These are phyloP conservation scores for Monilinia vaccinii-corymbosi DNA, from an alignment of 2,329 filamentous ascomycete genomes.

Conservation along the genomic window DNA sequence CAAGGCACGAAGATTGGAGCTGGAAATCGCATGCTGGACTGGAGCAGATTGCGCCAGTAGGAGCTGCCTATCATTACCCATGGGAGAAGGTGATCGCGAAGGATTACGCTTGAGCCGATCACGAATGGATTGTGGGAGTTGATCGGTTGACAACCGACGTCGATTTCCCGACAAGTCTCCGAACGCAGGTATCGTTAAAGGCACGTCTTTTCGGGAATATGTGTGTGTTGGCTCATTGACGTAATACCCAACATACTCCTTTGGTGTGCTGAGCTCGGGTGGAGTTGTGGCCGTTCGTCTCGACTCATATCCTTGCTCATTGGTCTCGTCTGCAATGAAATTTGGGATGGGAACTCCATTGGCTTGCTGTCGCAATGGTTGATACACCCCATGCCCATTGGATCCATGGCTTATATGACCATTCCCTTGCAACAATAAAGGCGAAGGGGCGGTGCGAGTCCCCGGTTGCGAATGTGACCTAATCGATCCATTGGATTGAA, in stretches of 20 bases:
- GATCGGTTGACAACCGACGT: conserved; percentile 27
- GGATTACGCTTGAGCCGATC: conserved; percentile 25
- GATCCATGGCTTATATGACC: conserved; percentile 29
- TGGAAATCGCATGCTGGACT: conserved; percentile 22
- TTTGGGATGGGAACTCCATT: conserved; percentile 46
- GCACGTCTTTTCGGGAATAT: conserved; percentile 18
- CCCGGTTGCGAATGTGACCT: conserved; percentile 61
- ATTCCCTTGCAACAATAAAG: conserved; percentile 30
- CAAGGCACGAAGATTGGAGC: conserved; percentile 22
- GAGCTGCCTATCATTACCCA: conserved; percentile 28
- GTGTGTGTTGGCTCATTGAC: conserved; percentile 22
- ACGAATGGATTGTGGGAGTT: conserved; percentile 28
- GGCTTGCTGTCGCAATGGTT: conserved; percentile 21
- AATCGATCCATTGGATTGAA: conserved; percentile 44
- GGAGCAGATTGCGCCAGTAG: conserved; percentile 23
- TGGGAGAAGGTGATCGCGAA: conserved; percentile 30
- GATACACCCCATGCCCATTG: conserved; percentile 28
- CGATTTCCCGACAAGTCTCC: conserved; percentile 24
- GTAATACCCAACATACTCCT: conserved; percentile 30
- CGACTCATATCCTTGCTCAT: conserved; percentile 18
- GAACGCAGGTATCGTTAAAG: conserved; percentile 27
- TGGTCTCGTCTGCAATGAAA: conserved; percentile 45
- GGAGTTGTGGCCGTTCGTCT: conserved; percentile 16
- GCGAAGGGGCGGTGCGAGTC: conserved; percentile 32
- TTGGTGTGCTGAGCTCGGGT: conserved; percentile 23